Base-by-base conservation (phyloP, 2,329 filamentous ascomycete genomes). In the Ceratocystis colombiana region DNA sequence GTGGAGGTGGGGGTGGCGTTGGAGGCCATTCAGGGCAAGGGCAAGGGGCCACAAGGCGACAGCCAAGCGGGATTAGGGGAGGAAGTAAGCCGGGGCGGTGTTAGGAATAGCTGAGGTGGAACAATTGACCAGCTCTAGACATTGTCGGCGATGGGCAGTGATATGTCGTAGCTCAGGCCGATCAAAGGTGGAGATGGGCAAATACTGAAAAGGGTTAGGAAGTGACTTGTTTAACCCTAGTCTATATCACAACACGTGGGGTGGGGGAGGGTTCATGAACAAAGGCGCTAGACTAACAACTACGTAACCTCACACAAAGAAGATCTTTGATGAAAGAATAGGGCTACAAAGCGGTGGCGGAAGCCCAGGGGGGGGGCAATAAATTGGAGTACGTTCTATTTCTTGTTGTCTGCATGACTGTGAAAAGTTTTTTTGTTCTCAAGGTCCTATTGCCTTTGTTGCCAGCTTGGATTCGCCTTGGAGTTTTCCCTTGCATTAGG, bases 401-500 rank as follows among this genome's bases (percentile, higher is more conserved):
- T 33, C 17, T 57, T 25, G 8, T 3, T 6, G 10, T 15, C 53
- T 57, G 53, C 53, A 57, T 57, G 22, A 55, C n/a, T 7, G 20
- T 41, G 15, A 28, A 65, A 61, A 28, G 20, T 44, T 59, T 59
- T 59, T 22, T 30, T 65, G 50, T 28, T 33, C 22, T 12, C 37
- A 15, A 41, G 37, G 37, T 41, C 12, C 30, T 25, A 12, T 61
- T 22, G 2, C 4, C 45, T 64, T 33, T 30, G 50, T 15, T 15
- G 37, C 37, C 37, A 12, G 37, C 10, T 15, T 41, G 10, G 37
- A 15, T 12, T 41, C 10, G 12, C 37, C 37, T 41, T 41, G 50
- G 22, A 30, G 22, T 30, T 57, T 57, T 57, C 53, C 53, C 25
- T 57, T 57, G 53, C 53, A 57, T 57, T 57, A 57, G 53, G 53